Evolutionary conservation across 176 grass and related monocot species (phyloP), one percentile per base, ranked within the genome.

Genomic region (Musa acuminata): DNA sequence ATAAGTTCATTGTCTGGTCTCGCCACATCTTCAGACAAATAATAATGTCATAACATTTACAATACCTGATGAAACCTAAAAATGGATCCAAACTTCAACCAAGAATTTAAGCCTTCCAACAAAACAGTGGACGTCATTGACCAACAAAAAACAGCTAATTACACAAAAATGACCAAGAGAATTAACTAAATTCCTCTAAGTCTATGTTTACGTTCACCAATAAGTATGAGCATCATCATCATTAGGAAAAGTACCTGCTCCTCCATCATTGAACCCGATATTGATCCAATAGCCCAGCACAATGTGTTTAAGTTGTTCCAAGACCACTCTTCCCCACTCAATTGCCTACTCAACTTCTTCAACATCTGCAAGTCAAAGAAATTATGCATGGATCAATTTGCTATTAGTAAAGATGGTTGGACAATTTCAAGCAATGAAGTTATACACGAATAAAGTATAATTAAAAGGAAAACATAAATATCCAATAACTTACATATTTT

Each of bases 191-290:
- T 43, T 43, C 3, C 35, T 43, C 35, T 43, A 43, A 43, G 35
- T 43, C 35, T 43, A 43, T 43, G 4, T 43, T 43, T 43, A 43
- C 35, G 1, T 70, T 9, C 13, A 12, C 14, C 27, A 51, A 13
- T 14, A 35, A 67, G 48, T 49, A 1, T 43, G 13, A 69, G 66
- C 13, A 24, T 26, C 10, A 65, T 24, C 21, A 48, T 13, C 59
- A 25, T 20, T 53, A 77, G n/a, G 23, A 26, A 51, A 8, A 58
- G 8, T 27, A 99, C 96, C 96, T 99, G 96, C 74, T 99, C 96
- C 89, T 99, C 96, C 75, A 95, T 88, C 96, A 99, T 99, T 12
- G 96, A 95, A 75, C 96, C 96, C 84, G 96, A 99, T 87, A 99
- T 99, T 77, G 96, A 99, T 66, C 96, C 96, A 64, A 99, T 99